Percentiles rank a stretch among this genome's conserved stretches.
phyloP scores from a whole-genome alignment of 352 stramenopile genomes.

The Globisporangium acanthophoron region DNA sequence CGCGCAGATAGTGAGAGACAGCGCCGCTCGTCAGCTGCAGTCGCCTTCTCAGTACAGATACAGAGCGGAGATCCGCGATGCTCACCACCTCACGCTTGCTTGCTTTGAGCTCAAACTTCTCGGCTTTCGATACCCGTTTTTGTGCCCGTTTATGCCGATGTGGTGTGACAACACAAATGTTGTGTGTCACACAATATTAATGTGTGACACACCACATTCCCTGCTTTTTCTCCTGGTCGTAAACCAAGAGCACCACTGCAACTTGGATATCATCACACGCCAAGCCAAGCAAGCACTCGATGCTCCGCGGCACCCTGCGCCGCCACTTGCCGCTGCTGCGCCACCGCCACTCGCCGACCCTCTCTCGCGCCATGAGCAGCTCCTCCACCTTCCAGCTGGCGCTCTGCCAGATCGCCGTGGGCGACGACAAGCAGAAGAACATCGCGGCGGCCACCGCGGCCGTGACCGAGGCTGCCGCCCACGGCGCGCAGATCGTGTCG shows the following conservation, averaged over 20 bases:
- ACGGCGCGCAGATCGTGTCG: slow-evolving; percentile 86
- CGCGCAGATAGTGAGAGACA: background rate
- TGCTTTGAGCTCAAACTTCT: no score
- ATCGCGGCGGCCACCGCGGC: slow-evolving; percentile 70
- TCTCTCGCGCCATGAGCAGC: slow-evolving; percentile 2
- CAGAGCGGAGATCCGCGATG: background rate
- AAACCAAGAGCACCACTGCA: no score
- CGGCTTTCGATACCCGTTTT: no score
- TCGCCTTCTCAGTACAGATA: background rate
- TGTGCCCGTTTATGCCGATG: no score
- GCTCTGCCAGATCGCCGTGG: slow-evolving; percentile 95
- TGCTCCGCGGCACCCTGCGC: background rate
- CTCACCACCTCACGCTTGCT: background rate
- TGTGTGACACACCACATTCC: no score
- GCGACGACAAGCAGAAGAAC: slow-evolving; percentile 78
- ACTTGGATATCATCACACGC: no score
- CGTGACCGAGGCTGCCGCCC: slow-evolving; percentile 58
- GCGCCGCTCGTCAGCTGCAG: background rate
- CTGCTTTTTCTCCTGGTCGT: no score
- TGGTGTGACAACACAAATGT: no score
- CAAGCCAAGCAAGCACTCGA: background rate
- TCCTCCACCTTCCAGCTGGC: slow-evolving; percentile 84
- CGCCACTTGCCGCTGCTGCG: background rate
- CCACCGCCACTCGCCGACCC: background rate
- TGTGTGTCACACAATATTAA: no score